Evolutionary conservation across 768 basidiomycete genomes (phyloP), one percentile per base, ranked within the genome.

Genomic region (Macrolepiota dolichaula): DNA sequence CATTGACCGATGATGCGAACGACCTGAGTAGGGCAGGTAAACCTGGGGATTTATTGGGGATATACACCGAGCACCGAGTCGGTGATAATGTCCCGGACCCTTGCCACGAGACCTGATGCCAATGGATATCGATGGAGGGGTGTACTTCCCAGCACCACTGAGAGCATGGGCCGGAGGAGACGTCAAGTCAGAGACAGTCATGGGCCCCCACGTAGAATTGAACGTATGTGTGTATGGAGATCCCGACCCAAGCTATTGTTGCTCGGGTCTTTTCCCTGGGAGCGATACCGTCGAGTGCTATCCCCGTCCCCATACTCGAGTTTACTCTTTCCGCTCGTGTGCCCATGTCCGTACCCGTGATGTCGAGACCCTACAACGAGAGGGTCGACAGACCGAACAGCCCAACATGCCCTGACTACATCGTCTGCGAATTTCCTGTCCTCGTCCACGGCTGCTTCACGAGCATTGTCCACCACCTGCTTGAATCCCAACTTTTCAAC

Each of bases 401-500:
- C 71, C 74, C 79, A 80, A 66, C 84, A 88, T 2, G 85, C 80
- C 59, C 75, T 80, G 62, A 79, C 73, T 2, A 91, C 73, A 37
- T 88, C 87, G 56, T 81, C 79, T 3, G 80, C 76, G 52, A 89
- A 80, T 64, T 75, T 79, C 13, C 76, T 77, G 15, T 73, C 71
- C 51, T 85, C 81, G 46, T 85, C 82, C 0, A 76, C 71, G 36
- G 77, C 74, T 42, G 77, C 74, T 57, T 84, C 85, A 27, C 79
- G 80, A 2, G 76, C 87, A 59, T 85, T 79, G 36, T 90, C 88
- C 0, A 89, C 87, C 12, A 88, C 83, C 24, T 89, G 85, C 51
- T 79, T 78, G 64, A 88, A 85, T 1, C 82, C 85, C 12, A 86
- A 70, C 50, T 78, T 77, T 5, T 77, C 55, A 32, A 7, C 29